Evolutionary conservation across 192 early-diverging fungal genomes (phyloP), one percentile per base, ranked within the genome.

Genomic region (Dimargaris cristalligena): DNA sequence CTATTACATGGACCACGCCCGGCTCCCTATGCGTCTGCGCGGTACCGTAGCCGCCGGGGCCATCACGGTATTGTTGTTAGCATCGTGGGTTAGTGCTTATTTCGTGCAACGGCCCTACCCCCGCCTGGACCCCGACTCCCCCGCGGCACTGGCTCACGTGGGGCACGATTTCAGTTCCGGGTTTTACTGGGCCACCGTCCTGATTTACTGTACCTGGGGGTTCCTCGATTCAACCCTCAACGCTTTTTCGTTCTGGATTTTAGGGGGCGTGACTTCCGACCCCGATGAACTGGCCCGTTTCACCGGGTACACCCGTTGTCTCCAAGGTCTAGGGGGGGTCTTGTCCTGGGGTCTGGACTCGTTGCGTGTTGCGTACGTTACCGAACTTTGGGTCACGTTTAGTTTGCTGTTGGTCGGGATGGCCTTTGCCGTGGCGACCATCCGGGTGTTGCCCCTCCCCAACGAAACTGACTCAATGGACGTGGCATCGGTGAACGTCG

Each of bases 1-100:
- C 35, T 57, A 20, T n/a, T 57, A 35, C 55, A 23, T 57, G 20
- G 55, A 57, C 34, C 18, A 57, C n/a, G 55, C 22, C 16, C 34
- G 38, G 33, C 35, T 57, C 18, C n/a, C 55, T 14, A n/a, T 34
- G 18, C 30, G 33, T 38, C 55, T 26, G 6, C 30, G 33, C 22
- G 55, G 55, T 18, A 2, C 38, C 18, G 23, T 57, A 34, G 30
- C 16, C 33, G 55, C 55, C 30, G 30, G 34, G 34, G 4, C 38
- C 3, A 20, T 57, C 34, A 34, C 22, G 22, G 34, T 22, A 9
- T 26, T 57, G 14, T n/a, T 57, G 1, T 34, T 16, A 16, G 22
- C 38, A 26, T 57, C 55, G 22, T 57, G 55, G 55, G 22, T 57
- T 20, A 38, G 55, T 34, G 55, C 34, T 32, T 57, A n/a, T 18